Evolutionary conservation across 169 alveolate species (phyloP), one percentile per base, ranked within the genome.

Genomic region (Plasmodium adleri): DNA sequence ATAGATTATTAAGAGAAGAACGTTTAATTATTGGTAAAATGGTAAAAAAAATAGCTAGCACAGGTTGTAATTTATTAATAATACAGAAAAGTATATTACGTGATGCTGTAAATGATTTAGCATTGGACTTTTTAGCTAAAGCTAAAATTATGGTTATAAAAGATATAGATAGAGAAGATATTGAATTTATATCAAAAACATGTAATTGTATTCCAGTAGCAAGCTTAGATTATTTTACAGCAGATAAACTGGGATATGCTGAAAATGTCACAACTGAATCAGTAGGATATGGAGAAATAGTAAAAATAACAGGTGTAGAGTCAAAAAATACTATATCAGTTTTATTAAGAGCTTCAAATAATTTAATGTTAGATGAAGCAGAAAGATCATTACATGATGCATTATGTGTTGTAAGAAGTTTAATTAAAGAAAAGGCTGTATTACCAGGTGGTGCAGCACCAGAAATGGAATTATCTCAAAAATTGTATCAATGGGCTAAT

Each of bases 401-500:
- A 20, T 95, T 98, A 43, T 98, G 99, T 90, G 99, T 99, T 54
- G 99, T 99, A 58, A 93, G 99, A 92, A 95, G 99, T 70, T 97
- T 98, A 32, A 99, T 99, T 72, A 99, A 98, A 93, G 97, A 97
- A 43, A 88, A 92, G 66, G 98, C 99, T 10, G 90, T 98, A 71
- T 97, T 99, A n/a, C 99, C 99, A 28, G 99, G 99, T 22, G 99
- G 99, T 13, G 99, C 99, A 47, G 99, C 99, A 13, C 98, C 99
- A 52, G 99, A 99, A 94, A 97, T 97, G 95, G 99, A 98, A 93
- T 95, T 99, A 64, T 97, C 99, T 47, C 94, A 94, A 54, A 93
- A 94, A 91, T 95, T 98, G 59, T 68, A 90, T 22, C 95, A 94
- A 26, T 93, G 95, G 97, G 97, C 99, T 17, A 93, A 96, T 75